Evolutionary conservation across 176 grass and related monocot species (phyloP).

Genomic region (Cymbopogon citratus): DNA sequence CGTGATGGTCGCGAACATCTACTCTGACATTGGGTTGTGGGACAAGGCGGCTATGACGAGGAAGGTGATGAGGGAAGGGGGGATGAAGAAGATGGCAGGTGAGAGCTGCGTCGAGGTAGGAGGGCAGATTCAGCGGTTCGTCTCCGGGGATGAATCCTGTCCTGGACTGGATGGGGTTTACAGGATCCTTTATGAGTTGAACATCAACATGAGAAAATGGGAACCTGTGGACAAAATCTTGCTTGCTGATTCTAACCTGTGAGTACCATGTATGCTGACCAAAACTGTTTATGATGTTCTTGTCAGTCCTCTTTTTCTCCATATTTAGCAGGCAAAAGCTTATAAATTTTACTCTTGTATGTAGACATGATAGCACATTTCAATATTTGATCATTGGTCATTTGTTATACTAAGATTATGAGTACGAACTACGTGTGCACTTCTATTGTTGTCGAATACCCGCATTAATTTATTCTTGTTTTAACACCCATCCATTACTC

Average conservation of each 20-base stretch:
- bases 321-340: not conserved
- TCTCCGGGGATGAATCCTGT: slow-evolving; percentile 38
- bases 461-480: not conserved
- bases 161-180: not conserved
- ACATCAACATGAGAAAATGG: slow-evolving; percentile 40
- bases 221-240: slow-evolving; percentile 6
- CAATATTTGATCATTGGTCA: not conserved
- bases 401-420: not conserved
- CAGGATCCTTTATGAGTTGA: slow-evolving; percentile 21
- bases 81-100: slow-evolving; percentile 51
- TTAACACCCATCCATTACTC: not conserved
- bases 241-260: not conserved
- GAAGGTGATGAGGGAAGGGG: slow-evolving; percentile 47
- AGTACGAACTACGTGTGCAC: not conserved
- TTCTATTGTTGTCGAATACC: not conserved
- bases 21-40: slow-evolving; percentile 45
- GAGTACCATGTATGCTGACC: not conserved
- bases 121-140: slow-evolving; percentile 25
- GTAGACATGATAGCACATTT: not conserved
- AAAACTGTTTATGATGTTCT: not conserved
- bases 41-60: slow-evolving; percentile 38
- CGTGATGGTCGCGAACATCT: slow-evolving; percentile 45
- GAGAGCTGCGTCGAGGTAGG: slow-evolving; percentile 51
- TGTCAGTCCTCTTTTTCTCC: not conserved
- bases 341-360: not conserved